Conservation (phyloP, 1,284 basidiomycete species). For the Ustilago trichophora region DNA sequence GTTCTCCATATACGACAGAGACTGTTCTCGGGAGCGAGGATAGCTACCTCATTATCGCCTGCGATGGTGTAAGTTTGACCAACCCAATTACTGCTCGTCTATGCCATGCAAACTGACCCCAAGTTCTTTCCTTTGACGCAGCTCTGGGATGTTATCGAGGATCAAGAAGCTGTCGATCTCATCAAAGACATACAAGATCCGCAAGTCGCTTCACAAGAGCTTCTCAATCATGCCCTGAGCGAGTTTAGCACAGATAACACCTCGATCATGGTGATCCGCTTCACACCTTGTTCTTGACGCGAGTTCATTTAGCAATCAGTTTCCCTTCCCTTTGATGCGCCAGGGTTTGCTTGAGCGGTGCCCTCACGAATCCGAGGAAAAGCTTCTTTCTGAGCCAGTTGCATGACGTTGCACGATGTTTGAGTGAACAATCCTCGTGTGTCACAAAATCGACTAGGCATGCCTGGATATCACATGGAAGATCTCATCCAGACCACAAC, state of each 20-base stretch:
- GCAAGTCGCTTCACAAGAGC: constrained; percentile 79
- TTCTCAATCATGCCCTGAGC: constrained; percentile 85
- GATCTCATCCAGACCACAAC: too few relatives aligned
- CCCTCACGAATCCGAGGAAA: too few relatives aligned
- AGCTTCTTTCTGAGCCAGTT: too few relatives aligned
- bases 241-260: constrained; percentile 89
- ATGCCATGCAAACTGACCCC: not conserved
- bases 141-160: constrained; percentile 96
- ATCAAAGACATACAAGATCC: constrained; percentile 80
- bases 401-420: too few relatives aligned
- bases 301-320: too few relatives aligned
- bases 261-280: constrained; percentile 63
- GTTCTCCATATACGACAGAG: constrained; percentile 96
- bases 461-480: too few relatives aligned
- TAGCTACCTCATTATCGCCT: constrained; percentile 93
- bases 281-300: constrained; percentile 18
- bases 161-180: constrained; percentile 90
- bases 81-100: not conserved
- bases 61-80: constrained; percentile 83
- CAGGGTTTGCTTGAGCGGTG: too few relatives aligned
- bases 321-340: too few relatives aligned
- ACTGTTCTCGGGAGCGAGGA: constrained; percentile 89
- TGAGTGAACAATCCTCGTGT: too few relatives aligned
- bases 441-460: too few relatives aligned
- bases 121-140: constrained; percentile 65